Base-by-base conservation (phyloP, 176 grass and related monocot species). In the Pontederia crassipes region DNA sequence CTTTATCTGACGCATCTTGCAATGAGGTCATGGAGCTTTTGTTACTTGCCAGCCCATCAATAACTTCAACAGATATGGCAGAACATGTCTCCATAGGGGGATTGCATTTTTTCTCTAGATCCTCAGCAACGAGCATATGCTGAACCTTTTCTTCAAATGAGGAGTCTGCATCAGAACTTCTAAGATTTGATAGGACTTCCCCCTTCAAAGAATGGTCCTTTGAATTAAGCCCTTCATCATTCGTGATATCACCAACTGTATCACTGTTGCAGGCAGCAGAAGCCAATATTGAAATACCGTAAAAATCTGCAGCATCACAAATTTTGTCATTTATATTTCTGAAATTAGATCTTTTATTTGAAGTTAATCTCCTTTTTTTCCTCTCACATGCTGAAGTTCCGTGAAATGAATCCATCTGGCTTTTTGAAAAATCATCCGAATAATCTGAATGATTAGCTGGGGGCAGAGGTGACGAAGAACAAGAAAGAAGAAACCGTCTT, bases 251-350 rank as follows among this genome's bases (percentile, higher is more conserved):
- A 61, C 66, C 59, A 55, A 46, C 54, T 47, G 82, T 79, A 58
- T 68, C 83, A 76, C 87, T 75, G 26, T 85, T 76, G 70, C 93
- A 98, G 48, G 93, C 93, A 52, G 81, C 88, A 66, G 82, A 82
- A 69, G 93, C 93, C 61, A 98, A 81, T 81, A 92, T 89, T 61
- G 85, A 85, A 81, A 98, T 98, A 66, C 93, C 93, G 77, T 87
- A 92, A 79, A 98, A 98, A 89, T 92, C 88, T 60, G 28, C 84
- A 48, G 15, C 57, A 20, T 67, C 76, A 68, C 68, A 77, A 57
- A 12, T 6, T 12, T 65, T 46, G 59, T 40, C 78, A 45, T 51
- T 79, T 45, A 62, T 67, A 14, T 74, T 74, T 29, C 27, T 64
- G 27, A 50, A 67, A 52, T 14, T 50, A 52, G 46, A 18, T 13